Base-by-base conservation (phyloP, 805 yeast species). In the Barnettozyma sp. region DNA sequence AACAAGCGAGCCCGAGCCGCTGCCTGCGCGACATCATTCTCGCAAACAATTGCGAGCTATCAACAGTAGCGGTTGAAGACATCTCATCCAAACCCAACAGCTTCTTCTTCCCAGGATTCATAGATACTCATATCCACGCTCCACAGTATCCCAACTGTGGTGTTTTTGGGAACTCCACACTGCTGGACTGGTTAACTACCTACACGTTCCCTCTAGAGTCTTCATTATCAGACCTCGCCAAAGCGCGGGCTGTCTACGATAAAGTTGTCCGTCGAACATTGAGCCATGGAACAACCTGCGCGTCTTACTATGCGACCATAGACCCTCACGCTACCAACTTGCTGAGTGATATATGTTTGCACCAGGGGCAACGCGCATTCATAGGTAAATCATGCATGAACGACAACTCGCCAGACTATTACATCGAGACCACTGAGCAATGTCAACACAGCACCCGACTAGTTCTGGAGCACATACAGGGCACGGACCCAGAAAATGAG, bases 331-430 rank as follows among this genome's bases (percentile, higher is more conserved):
- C 95, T 4, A 73, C 97, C 2, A 79, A 79, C 34, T 48, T 80
- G 24, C 71, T 92, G 50, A 95, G 94, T 2, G 82, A 80, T 40
- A 55, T 82, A 12, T 76, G 90, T 23, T 60, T 78, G 10, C 41
- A 63, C 26, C 47, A 62, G 21, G 95, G 95, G 25, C 97, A 88
- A 59, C 66, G 97, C 42, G 96, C 95, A 0, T 70, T 83, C 36
- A 76, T 92, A 25, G 98, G 98, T 4, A 80, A 90, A 49, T 95
- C 86, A 15, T 92, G 97, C 55, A 92, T 92, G 97, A 81, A 87
- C 54, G 71, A 73, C 42, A 79, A 84, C 60, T 73, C 85, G 1
- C 94, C 92, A 1, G 80, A 72, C 21, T 81, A 73, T 54, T 76
- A 84, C 56, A 55, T 65, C 28, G 88, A 84, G 49, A 62, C 76